Percentiles rank a stretch among this genome's conserved stretches.
These are phyloP conservation scores for Fusarium subtropicale DNA, from an alignment of 2,329 filamentous ascomycete genomes.

Conservation along the genomic window DNA sequence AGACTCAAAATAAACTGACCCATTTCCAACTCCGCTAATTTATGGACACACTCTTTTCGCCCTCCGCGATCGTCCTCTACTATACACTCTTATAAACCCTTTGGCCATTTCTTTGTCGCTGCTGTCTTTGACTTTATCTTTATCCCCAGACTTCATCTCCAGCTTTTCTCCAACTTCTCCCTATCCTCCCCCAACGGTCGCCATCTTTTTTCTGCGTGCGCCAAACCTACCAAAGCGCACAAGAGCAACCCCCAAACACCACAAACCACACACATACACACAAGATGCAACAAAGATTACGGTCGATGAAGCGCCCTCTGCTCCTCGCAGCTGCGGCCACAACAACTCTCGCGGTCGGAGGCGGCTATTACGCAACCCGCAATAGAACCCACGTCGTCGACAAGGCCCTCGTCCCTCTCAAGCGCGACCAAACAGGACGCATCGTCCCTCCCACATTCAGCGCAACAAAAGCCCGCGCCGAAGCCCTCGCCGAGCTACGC, in stretches of 20 bases:
- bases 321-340: constrained; percentile 50
- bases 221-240: not conserved
- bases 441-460: constrained; percentile 56
- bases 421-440: constrained; percentile 52
- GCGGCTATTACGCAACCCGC: constrained; percentile 48
- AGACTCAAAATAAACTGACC: constrained; percentile 14
- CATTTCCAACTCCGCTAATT: constrained; percentile 32
- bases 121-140: constrained; percentile 1
- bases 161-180: constrained; percentile 14
- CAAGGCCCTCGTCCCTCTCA: constrained; percentile 50
- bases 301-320: constrained; percentile 51
- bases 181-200: not conserved
- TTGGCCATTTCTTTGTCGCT: constrained; percentile 2
- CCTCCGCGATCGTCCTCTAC: constrained; percentile 27
- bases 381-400: constrained; percentile 49
- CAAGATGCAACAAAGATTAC: constrained; percentile 53
- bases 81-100: constrained; percentile 28
- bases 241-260: constrained; percentile 12
- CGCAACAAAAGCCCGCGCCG: constrained; percentile 50
- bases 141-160: constrained; percentile 29
- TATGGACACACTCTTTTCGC: constrained; percentile 23
- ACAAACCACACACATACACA: constrained; percentile 5
- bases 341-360: constrained; percentile 47
- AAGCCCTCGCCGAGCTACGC: constrained; percentile 57
- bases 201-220: not conserved